Evolutionary conservation across 148 eudicot genomes (phyloP).

Genomic region (Polygonum aviculare): DNA sequence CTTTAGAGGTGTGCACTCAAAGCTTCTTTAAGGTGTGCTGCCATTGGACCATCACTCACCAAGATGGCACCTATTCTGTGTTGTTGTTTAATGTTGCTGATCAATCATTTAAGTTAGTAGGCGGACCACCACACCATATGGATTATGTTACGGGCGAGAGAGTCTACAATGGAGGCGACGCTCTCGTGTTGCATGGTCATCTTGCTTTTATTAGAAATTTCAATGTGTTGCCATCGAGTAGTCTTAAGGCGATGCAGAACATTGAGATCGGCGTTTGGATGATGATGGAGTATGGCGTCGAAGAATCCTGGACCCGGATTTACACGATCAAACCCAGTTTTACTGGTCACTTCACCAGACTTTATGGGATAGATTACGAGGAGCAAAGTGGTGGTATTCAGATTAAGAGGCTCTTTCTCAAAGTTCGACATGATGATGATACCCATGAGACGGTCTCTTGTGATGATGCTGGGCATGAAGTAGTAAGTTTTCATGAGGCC

Average conservation of each 20-base stretch:
- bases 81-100: not conserved
- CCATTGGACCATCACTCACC: not conserved
- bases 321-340: not conserved
- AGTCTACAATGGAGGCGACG: not conserved
- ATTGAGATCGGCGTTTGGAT: not conserved
- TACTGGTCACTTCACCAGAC: not conserved
- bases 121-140: not conserved
- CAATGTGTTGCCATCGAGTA: too few species aligned
- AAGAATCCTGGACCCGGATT: not conserved
- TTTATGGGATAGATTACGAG: not conserved
- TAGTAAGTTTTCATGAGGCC: not conserved
- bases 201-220: not conserved
- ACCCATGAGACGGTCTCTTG: not conserved
- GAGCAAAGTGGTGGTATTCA: not conserved
- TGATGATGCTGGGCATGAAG: not conserved
- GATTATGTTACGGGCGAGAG: not conserved
- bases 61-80: not conserved
- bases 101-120: not conserved
- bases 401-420: not conserved
- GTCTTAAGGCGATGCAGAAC: not conserved
- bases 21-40: not conserved
- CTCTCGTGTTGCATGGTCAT: not conserved
- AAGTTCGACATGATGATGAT: not conserved
- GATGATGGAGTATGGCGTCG: not conserved
- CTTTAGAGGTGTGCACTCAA: not conserved